These are phyloP conservation scores for Hyphopichia pseudoburtonii DNA, from an alignment of 1,139 yeast genomes.

Conservation along the genomic window DNA sequence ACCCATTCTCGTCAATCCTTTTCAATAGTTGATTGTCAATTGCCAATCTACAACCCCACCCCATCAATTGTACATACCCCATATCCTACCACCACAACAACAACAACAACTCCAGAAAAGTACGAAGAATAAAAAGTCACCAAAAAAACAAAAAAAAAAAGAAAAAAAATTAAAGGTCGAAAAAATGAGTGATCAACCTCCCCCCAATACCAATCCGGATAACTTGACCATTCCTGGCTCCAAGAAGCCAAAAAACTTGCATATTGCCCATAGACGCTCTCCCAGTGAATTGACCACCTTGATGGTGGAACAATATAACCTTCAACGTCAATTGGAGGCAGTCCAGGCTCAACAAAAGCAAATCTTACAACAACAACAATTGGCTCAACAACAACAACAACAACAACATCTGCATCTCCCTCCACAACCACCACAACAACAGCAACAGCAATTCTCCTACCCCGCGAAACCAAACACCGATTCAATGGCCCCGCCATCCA, in stretches of 20 bases:
- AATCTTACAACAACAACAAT: conserved; percentile 66
- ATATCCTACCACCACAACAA: too few species aligned
- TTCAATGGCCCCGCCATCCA: conserved; percentile 29
- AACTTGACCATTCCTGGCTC: conserved; percentile 16
- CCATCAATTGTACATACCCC: too few species aligned
- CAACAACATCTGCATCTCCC: too few species aligned
- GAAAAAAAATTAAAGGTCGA: neutral
- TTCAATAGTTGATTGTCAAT: too few species aligned
- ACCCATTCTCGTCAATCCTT: too few species aligned
- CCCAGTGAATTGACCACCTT: conserved; percentile 93
- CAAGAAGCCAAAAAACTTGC: conserved; percentile 48
- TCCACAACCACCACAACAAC: too few species aligned
- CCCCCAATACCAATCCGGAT: conserved; percentile 11
- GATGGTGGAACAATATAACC: conserved; percentile 90
- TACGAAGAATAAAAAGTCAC: too few species aligned
- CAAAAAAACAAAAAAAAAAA: neutral
- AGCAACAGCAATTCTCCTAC: conserved; percentile 18
- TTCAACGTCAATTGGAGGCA: conserved; percentile 88
- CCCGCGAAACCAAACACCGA: conserved; percentile 16
- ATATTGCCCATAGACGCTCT: conserved; percentile 92
- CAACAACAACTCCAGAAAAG: too few species aligned
- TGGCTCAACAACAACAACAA: conserved; percentile 22
- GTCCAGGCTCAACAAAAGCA: conserved; percentile 94
- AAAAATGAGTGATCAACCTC: neutral
- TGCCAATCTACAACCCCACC: too few species aligned